Evolutionary conservation across 352 stramenopile genomes (phyloP).

Genomic region (Aphanomyces cochlioides): DNA sequence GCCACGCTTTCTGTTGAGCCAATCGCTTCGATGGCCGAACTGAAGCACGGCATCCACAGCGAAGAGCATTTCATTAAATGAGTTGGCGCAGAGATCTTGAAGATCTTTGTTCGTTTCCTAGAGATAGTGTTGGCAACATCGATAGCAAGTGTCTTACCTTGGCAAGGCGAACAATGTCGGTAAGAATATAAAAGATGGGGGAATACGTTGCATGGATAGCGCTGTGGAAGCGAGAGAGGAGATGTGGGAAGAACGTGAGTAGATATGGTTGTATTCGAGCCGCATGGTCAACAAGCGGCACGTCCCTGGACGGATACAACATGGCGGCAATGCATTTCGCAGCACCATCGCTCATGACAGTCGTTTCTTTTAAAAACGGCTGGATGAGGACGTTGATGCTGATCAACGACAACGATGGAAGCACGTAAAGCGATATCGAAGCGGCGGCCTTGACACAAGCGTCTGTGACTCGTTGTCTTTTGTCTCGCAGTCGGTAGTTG

Average conservation of each 20-base stretch:
- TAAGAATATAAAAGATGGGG: constrained; percentile 26
- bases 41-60: constrained; percentile 13
- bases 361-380: constrained; percentile 21
- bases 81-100: background rate
- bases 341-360: constrained; percentile 24
- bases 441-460: constrained; percentile 6
- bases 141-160: background rate
- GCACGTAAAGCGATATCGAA: constrained; percentile 17
- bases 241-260: constrained; percentile 21
- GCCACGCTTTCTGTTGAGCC: constrained; percentile 25
- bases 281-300: background rate
- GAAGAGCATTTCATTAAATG: constrained; percentile 4
- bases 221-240: constrained; percentile 26
- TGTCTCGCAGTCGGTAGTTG: constrained; percentile 27
- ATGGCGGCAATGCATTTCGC: constrained; percentile 22
- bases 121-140: background rate
- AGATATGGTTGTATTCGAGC: constrained; percentile 11
- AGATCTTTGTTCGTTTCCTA: constrained; percentile 10
- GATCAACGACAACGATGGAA: constrained; percentile 14
- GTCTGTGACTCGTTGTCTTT: constrained; percentile 23
- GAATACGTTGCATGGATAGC: constrained; percentile 25
- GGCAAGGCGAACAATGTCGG: constrained; percentile 5
- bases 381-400: constrained; percentile 11
- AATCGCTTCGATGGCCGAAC: constrained; percentile 15
- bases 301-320: background rate